Percentiles rank a stretch among this genome's conserved stretches.
phyloP scores from a whole-genome alignment of 306 rosid genomes.

The Citrullus amarus region DNA sequence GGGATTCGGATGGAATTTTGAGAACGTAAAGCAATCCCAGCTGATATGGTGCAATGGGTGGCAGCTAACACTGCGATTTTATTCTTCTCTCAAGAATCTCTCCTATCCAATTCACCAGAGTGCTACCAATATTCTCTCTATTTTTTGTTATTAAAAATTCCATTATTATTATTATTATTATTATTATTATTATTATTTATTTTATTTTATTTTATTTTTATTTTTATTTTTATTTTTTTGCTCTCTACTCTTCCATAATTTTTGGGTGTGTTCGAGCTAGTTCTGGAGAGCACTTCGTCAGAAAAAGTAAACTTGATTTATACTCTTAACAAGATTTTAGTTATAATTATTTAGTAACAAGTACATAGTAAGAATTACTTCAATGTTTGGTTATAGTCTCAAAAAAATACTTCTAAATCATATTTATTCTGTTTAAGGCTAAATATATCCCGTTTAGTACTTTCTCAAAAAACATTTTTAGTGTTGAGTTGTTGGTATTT shows the following conservation, averaged over 20 bases:
- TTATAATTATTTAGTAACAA: background rate
- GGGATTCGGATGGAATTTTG: background rate
- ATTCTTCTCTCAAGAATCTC: slow-evolving; percentile 1
- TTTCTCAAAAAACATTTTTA: background rate
- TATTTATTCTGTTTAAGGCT: background rate
- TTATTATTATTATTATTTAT: too few relatives aligned
- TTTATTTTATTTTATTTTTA: too few relatives aligned
- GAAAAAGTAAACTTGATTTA: background rate
- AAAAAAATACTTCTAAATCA: background rate
- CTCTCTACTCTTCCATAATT: background rate
- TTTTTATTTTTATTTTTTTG: too few relatives aligned
- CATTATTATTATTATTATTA: too few relatives aligned
- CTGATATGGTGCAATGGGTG: background rate
- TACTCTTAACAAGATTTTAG: background rate
- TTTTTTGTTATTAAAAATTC: background rate
- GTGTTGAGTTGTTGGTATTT: background rate
- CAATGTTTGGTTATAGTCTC: too few relatives aligned
- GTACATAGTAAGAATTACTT: too few relatives aligned
- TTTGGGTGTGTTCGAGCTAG: background rate
- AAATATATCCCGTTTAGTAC: background rate
- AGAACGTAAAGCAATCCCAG: background rate
- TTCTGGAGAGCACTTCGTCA: too few relatives aligned
- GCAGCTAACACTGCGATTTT: background rate
- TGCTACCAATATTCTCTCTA: background rate
- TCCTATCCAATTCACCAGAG: background rate